Conservation (phyloP, 257 asterid species). For the Verbena officinalis region DNA sequence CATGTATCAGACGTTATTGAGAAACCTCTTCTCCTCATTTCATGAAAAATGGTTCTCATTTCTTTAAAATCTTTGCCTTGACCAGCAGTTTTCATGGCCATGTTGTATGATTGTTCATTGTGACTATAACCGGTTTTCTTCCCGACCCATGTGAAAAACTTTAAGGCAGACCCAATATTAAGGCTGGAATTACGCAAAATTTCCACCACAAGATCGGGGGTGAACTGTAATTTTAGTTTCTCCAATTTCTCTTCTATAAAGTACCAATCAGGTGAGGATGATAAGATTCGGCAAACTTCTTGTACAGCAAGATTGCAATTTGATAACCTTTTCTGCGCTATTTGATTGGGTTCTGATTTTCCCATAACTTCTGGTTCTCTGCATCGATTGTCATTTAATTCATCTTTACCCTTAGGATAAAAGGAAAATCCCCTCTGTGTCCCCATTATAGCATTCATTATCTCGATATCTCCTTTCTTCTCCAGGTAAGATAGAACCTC, state of each 20-base stretch:
- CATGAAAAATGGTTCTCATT: slow-evolving; percentile 73
- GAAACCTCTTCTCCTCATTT: slow-evolving; percentile 72
- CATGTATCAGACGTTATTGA: slow-evolving; percentile 73
- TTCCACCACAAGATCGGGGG: slow-evolving; percentile 58
- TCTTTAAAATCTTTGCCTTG: slow-evolving; percentile 76
- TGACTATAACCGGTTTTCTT: slow-evolving; percentile 57
- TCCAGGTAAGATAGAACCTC: slow-evolving; percentile 48
- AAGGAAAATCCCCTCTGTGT: slow-evolving; percentile 33
- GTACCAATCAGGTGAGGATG: slow-evolving; percentile 62
- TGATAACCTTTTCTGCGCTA: slow-evolving; percentile 26
- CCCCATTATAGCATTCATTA: slow-evolving; percentile 40
- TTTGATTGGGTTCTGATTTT: slow-evolving; percentile 27
- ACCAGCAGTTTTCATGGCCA: slow-evolving; percentile 84
- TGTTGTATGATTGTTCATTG: slow-evolving; percentile 59
- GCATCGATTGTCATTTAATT: slow-evolving; percentile 20
- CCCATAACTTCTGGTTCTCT: slow-evolving; percentile 26
- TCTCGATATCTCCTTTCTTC: slow-evolving; percentile 54
- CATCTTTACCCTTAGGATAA: slow-evolving; percentile 24
- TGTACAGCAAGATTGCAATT: slow-evolving; percentile 31
- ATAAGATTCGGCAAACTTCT: slow-evolving; percentile 49
- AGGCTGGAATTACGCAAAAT: slow-evolving; percentile 48
- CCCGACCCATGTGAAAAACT: slow-evolving; percentile 80
- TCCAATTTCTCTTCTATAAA: slow-evolving; percentile 61
- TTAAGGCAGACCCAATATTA: slow-evolving; percentile 50
- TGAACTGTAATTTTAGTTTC: slow-evolving; percentile 43